Evolutionary conservation across 805 yeast genomes (phyloP).

Genomic region (Wickerhamomyces chambardii): DNA sequence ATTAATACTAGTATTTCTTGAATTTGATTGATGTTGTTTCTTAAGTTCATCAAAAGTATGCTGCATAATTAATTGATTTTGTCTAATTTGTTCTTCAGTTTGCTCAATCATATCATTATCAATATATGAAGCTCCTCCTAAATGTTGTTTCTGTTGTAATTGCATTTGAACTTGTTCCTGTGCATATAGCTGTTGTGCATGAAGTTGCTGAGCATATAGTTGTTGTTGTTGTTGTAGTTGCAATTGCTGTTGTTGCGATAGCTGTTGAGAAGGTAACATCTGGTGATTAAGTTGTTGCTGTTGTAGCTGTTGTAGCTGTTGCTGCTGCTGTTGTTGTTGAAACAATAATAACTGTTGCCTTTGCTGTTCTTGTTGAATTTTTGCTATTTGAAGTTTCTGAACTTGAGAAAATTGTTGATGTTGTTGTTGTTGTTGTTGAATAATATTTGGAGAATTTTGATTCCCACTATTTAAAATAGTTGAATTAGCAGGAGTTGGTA

Average conservation of each 20-base stretch:
- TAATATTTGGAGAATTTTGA: neutral
- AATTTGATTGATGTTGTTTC: too few relatives aligned
- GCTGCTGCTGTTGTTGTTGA: neutral
- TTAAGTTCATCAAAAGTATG: too few relatives aligned
- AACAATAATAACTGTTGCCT: neutral
- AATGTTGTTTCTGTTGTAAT: constrained; percentile 3
- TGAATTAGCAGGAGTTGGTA: constrained; percentile 10
- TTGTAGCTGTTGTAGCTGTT: constrained; percentile 8
- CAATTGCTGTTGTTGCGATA: neutral
- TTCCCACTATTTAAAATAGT: constrained; percentile 4
- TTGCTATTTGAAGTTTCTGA: neutral
- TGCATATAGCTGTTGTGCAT: constrained; percentile 4
- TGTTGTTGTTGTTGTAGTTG: neutral
- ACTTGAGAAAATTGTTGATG: neutral
- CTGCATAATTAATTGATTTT: too few relatives aligned
- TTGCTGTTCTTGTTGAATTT: neutral
- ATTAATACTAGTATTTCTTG: too few relatives aligned
- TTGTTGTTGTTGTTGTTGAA: constrained; percentile 3
- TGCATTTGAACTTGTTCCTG: constrained; percentile 10
- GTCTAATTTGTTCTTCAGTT: too few relatives aligned
- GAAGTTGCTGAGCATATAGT: neutral
- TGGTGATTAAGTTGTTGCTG: too few relatives aligned
- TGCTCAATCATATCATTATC: too few relatives aligned
- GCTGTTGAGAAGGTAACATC: constrained; percentile 1
- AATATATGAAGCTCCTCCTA: too few relatives aligned